Evolutionary conservation across 768 basidiomycete genomes (phyloP).

Genomic region (Postia placenta): DNA sequence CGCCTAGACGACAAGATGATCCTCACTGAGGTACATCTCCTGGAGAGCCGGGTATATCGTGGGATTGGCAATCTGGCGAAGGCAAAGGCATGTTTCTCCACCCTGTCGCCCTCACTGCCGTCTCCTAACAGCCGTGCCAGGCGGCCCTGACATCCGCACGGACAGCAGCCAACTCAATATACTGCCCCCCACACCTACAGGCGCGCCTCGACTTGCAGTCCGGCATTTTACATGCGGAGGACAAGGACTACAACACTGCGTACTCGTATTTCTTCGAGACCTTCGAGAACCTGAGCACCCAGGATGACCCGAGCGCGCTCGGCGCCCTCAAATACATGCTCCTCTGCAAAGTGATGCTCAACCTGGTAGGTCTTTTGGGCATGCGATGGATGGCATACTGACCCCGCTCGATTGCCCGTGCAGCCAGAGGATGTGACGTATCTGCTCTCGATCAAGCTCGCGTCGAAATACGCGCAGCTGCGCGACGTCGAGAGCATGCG

Average conservation of each 20-base stretch:
- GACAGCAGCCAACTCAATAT: conserved; percentile 93
- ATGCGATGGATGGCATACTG: background rate
- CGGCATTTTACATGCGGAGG: conserved; percentile 89
- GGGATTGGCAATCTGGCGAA: conserved; percentile 87
- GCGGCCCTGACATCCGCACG: conserved; percentile 85
- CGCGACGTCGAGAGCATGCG: conserved; percentile 95
- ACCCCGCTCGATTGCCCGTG: background rate
- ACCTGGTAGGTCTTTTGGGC: conserved; percentile 59
- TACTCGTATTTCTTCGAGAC: conserved; percentile 98
- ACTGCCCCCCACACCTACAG: conserved; percentile 74
- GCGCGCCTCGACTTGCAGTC: conserved; percentile 59
- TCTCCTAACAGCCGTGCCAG: conserved; percentile 27
- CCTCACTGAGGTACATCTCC: conserved; percentile 90
- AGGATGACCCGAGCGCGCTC: conserved; percentile 63
- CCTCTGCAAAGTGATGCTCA: conserved; percentile 96
- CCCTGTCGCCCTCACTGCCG: background rate
- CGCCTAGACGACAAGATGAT: conserved; percentile 97
- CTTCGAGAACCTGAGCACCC: conserved; percentile 80
- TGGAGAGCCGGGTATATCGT: conserved; percentile 88
- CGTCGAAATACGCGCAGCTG: conserved; percentile 79
- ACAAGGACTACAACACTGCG: conserved; percentile 95
- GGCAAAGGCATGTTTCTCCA: conserved; percentile 57
- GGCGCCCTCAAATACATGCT: conserved; percentile 96
- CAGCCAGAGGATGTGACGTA: conserved; percentile 93
- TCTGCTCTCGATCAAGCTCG: conserved; percentile 81